These are phyloP conservation scores for Stygiomarasmius scandens DNA, from an alignment of 1,284 basidiomycete species.

Conservation along the genomic window DNA sequence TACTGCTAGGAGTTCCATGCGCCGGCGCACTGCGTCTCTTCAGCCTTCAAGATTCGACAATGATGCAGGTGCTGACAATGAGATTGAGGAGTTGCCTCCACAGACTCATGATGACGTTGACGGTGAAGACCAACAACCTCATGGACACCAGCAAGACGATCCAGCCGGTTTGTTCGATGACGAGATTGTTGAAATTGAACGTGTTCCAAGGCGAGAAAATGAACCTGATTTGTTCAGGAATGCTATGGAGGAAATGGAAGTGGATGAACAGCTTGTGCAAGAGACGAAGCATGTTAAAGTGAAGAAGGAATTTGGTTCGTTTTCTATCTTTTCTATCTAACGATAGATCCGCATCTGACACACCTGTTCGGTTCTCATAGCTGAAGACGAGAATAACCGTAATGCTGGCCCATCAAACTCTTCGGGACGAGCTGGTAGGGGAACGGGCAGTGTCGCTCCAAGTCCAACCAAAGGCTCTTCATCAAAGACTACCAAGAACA, in stretches of 20 bases:
- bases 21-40: neutral
- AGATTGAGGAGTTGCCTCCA: neutral
- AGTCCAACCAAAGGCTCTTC: neutral
- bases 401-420: neutral
- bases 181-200: neutral
- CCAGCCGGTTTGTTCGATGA: neutral
- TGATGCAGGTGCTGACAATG: neutral
- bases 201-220: neutral
- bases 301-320: constrained; percentile 3
- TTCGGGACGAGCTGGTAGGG: neutral
- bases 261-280: neutral
- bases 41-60: neutral
- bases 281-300: neutral
- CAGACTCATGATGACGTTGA: neutral
- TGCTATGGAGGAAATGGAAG: neutral
- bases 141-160: neutral
- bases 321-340: no score
- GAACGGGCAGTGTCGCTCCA: neutral
- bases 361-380: neutral
- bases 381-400: neutral
- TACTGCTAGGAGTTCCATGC: neutral
- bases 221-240: neutral
- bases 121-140: neutral
- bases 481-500: no score
- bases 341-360: no score